Evolutionary conservation across 345 rosid species (phyloP).

Genomic region (Theobroma cacao): DNA sequence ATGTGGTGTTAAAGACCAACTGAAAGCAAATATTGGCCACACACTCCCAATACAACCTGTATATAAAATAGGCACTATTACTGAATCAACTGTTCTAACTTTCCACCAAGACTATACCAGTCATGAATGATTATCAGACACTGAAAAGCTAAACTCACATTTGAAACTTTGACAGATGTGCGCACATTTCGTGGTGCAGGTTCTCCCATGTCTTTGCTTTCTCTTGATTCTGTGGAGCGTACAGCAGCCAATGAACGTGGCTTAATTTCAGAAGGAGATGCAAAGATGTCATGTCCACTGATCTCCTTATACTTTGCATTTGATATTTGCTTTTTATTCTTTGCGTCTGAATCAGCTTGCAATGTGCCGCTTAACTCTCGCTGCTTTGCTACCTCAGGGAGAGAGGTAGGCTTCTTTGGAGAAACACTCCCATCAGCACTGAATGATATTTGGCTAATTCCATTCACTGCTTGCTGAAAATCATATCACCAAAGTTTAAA

Average conservation of each 20-base stretch:
- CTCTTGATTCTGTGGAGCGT: conserved; percentile 50
- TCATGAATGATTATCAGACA: neutral
- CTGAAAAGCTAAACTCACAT: conserved; percentile 40
- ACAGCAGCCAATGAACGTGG: conserved; percentile 61
- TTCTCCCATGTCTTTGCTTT: conserved; percentile 59
- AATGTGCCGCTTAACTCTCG: conserved; percentile 73
- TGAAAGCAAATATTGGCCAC: neutral
- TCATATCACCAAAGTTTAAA: conserved; percentile 1
- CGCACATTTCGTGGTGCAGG: conserved; percentile 66
- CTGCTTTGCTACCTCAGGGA: conserved; percentile 84
- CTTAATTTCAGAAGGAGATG: conserved; percentile 68
- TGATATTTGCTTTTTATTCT: conserved; percentile 68
- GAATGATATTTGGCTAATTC: conserved; percentile 84
- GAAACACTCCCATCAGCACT: conserved; percentile 66
- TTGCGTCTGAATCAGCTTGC: conserved; percentile 55
- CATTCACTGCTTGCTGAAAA: conserved; percentile 63
- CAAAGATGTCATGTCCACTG: conserved; percentile 83
- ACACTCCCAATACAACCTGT: neutral
- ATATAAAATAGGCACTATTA: neutral
- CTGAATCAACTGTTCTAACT: neutral
- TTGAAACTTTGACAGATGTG: conserved; percentile 71
- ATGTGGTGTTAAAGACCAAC: neutral
- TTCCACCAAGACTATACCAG: neutral
- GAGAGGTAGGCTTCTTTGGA: conserved; percentile 65
- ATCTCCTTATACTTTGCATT: conserved; percentile 81